Evolutionary conservation across 192 early-diverging fungal species (phyloP).

Genomic region (Coemansia javaensis): DNA sequence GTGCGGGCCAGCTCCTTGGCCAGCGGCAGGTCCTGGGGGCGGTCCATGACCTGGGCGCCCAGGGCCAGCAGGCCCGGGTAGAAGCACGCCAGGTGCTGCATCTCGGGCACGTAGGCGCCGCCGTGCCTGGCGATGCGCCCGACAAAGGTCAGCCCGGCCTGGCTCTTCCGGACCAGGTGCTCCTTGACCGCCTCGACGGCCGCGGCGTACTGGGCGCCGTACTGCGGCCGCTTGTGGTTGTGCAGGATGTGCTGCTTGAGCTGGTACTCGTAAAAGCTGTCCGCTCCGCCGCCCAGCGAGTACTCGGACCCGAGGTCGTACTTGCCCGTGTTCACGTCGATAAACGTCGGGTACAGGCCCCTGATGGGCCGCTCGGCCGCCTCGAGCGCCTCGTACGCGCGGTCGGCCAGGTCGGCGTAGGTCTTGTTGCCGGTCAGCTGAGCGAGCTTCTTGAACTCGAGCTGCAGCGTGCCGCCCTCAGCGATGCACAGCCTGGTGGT

Average conservation of each 20-base stretch:
- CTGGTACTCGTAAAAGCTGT: conserved; percentile 95
- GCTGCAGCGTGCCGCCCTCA: too few relatives aligned
- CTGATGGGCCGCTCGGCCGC: too few relatives aligned
- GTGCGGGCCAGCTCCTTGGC: conserved; percentile 39
- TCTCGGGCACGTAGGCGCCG: too few relatives aligned
- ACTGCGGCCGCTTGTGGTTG: too few relatives aligned
- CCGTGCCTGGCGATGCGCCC: too few relatives aligned
- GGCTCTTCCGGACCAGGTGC: too few relatives aligned
- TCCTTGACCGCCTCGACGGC: conserved; percentile 40
- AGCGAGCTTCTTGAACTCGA: too few relatives aligned
- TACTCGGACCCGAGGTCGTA: conserved; percentile 53
- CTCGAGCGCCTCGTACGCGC: too few relatives aligned
- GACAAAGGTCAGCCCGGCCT: too few relatives aligned
- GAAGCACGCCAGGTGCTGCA: conserved; percentile 49
- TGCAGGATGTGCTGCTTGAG: conserved; percentile 61
- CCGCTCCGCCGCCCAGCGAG: conserved; percentile 82
- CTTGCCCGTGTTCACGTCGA: conserved; percentile 48
- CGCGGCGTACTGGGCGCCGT: conserved; percentile 49
- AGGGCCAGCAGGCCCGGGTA: conserved; percentile 50
- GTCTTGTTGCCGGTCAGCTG: too few relatives aligned
- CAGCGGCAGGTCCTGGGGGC: conserved; percentile 23
- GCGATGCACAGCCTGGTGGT: too few relatives aligned
- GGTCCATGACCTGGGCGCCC: conserved; percentile 39
- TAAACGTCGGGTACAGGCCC: conserved; percentile 78
- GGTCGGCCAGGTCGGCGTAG: too few relatives aligned